phyloP scores from a whole-genome alignment of 129 eudicot species.

The Tagetes patula region DNA sequence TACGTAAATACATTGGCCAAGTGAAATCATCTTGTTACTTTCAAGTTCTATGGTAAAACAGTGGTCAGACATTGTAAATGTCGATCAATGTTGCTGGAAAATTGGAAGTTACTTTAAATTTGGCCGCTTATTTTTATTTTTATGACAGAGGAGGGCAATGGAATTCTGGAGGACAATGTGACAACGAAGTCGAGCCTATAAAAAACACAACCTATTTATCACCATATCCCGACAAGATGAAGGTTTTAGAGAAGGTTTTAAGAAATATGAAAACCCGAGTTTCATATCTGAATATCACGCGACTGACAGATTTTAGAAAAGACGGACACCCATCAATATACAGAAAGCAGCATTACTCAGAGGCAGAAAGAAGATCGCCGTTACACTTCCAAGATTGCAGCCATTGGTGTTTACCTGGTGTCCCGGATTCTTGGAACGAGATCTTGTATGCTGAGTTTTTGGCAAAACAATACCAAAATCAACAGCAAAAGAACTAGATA shows the following conservation, averaged over 20 bases:
- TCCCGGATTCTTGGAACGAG: constrained; percentile 97
- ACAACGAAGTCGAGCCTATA: constrained; percentile 77
- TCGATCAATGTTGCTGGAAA: not conserved
- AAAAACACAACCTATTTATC: constrained; percentile 63
- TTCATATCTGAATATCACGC: constrained; percentile 68
- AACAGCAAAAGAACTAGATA: constrained; percentile 30
- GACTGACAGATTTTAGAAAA: constrained; percentile 78
- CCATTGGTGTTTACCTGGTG: constrained; percentile 99
- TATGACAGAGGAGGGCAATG: constrained; percentile 86
- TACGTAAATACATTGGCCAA: not conserved
- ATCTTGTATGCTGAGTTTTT: constrained; percentile 70
- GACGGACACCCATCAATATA: constrained; percentile 94
- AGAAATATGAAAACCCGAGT: constrained; percentile 67
- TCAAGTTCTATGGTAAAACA: not conserved
- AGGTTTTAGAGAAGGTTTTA: constrained; percentile 60
- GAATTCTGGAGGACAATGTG: constrained; percentile 95
- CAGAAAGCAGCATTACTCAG: constrained; percentile 48
- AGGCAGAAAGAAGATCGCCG: constrained; percentile 47
- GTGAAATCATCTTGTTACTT: constrained; percentile 6
- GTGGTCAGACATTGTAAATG: not conserved
- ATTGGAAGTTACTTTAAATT: not conserved
- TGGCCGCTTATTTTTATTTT: not conserved
- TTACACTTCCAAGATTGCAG: constrained; percentile 77
- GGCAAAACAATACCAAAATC: constrained; percentile 41
- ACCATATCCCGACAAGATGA: constrained; percentile 81